Base-by-base conservation (phyloP, 768 basidiomycete genomes). In the Clavulina sp. region DNA sequence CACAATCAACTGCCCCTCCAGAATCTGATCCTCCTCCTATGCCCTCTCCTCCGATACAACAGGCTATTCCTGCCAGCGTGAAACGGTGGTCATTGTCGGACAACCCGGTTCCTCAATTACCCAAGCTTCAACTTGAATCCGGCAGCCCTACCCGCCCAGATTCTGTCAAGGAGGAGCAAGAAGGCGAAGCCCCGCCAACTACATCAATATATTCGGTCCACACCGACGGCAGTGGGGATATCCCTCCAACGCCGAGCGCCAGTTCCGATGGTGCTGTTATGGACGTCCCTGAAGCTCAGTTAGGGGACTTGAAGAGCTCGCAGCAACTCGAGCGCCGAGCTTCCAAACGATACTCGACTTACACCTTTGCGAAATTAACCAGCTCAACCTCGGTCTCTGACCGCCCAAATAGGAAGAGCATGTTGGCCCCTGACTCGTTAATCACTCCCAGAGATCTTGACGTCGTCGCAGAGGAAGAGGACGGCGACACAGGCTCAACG, bases 331-430 rank as follows among this genome's bases (percentile, higher is more conserved):
- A 91, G 59, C 77, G 93, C 21, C 74, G 93, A 43, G 93, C 93
- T 18, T 91, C 86, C 21, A 96, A 96, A 62, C 84, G 95, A 0
- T 97, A 91, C 67, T 95, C 91, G 40, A 80, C 81, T 1, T 97
- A 93, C 63, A 86, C 91, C 57, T 84, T 96, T 59, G 80, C 83
- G 44, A 92, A 92, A 68, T 92, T 97, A 81, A 81, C 87, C 2
- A 78, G 80, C 73, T n/a, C n/a, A n/a, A n/a, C n/a, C 74, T 60
- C 67, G 76, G 43, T 13, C 43, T 9, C 9, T 13, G 43, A 46
- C 24, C 43, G 43, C 9, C 9, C 43, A 46, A 46, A 46, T 46
- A 16, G 43, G 43, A 46, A 46, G 26, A 13, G 13, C 13, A 46
- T 46, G 43, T 28, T 46, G 43, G 43, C 43, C 9, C 13, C 43